Base-by-base conservation (phyloP, 495 filamentous ascomycete species). In the Rusavskia elegans region DNA sequence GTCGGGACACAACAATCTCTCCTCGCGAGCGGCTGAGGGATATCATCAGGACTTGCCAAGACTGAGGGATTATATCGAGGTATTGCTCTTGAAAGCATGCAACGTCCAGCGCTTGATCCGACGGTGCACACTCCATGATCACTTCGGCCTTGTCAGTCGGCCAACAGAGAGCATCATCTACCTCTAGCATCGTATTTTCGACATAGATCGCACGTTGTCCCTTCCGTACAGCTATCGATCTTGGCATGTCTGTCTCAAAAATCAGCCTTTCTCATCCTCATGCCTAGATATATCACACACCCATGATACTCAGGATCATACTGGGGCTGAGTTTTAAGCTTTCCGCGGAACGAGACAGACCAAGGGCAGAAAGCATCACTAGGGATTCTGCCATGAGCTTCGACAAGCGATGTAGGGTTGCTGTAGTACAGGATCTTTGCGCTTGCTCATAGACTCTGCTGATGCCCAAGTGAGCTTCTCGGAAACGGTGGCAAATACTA, bases 11-110 rank as follows among this genome's bases (percentile, higher is more conserved):
- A 54, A 82, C 83, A 14, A 98, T 81, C 55, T 96, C 90, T 13
- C 84, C 81, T 9, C 71, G 73, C 49, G 79, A 80, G 32, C 92
- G 86, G 60, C 82, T 90, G 17, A 97, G 61, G 0, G 85, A 82
- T 27, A 98, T 67, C 0, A 90, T 96, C 8, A 97, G 68, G 5
- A 86, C 87, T 38, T 81, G 87, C 92, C 92, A 98, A 21, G 71
- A 64, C 20, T 70, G 64, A 0, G 92, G 93, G 29, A 97, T 80
- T 51, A 93, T 85, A 58, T 90, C 85, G 54, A 89, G 69, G 60
- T 80, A 88, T 35, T 87, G 76, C 40, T 66, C 64, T 59, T 86
- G 82, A 56, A 89, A 84, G 9, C 57, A 66, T 49, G 66, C 65
- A 61, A 75, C 65, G 38, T 78, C 78, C 17, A 54, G 17, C 17